These are phyloP conservation scores for Diaporthe ilicicola DNA, from an alignment of 2,329 filamentous ascomycete species.

Conservation along the genomic window DNA sequence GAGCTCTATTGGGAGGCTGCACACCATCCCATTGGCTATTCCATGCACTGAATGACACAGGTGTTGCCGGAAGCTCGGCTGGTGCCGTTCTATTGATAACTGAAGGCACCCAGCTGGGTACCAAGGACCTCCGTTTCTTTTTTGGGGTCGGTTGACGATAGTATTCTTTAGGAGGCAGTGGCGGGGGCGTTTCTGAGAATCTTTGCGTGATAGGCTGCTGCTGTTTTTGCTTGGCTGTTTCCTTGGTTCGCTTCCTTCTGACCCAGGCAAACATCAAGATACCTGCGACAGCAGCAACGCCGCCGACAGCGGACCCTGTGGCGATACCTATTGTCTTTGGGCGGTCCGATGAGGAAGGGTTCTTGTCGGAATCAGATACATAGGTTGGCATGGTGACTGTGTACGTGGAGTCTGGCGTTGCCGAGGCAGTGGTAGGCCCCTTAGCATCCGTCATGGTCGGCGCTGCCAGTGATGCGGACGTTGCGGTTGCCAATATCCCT, in stretches of 20 bases:
- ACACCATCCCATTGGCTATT: conserved; percentile 16
- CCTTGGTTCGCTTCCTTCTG: conserved; percentile 14
- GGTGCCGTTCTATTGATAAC: conserved; percentile 28
- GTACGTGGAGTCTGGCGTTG: neutral
- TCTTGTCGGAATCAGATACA: neutral
- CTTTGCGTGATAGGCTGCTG: neutral
- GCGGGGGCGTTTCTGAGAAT: conserved; percentile 25
- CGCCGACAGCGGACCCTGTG: conserved; percentile 29
- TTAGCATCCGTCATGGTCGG: neutral
- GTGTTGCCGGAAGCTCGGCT: conserved; percentile 31
- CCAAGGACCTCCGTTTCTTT: conserved; percentile 29
- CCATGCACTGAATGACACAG: conserved; percentile 26
- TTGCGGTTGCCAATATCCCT: conserved; percentile 16
- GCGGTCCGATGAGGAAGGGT: conserved; percentile 12
- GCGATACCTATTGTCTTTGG: conserved; percentile 27
- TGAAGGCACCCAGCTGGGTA: conserved; percentile 31
- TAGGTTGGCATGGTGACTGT: neutral
- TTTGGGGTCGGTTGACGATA: conserved; percentile 10
- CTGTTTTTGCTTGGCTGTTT: conserved; percentile 1
- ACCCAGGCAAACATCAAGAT: conserved; percentile 24
- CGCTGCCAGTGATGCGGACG: neutral
- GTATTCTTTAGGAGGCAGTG: conserved; percentile 27
- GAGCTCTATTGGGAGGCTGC: conserved; percentile 15
- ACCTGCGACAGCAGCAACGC: conserved; percentile 19
- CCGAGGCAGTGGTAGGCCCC: neutral